These are phyloP conservation scores for Ogataea hybrid DNA, from an alignment of 1,139 yeast species.

Conservation along the genomic window DNA sequence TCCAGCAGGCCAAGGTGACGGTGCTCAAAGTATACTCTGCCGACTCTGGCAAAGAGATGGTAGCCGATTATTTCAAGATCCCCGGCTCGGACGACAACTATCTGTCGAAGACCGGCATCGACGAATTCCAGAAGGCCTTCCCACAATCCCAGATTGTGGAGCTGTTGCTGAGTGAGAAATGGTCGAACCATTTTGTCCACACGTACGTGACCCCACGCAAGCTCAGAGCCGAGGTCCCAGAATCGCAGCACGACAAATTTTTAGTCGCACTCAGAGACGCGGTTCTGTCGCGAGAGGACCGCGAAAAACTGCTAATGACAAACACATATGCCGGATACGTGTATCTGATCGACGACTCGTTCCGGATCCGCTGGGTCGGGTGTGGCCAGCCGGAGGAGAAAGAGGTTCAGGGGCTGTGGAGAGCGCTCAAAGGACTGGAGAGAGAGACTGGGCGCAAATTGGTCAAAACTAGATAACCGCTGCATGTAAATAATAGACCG, in stretches of 20 bases:
- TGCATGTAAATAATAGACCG: conserved; percentile 5
- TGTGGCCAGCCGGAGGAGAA: conserved; percentile 72
- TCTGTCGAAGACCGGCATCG: conserved; percentile 36
- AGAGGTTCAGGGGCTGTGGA: conserved; percentile 67
- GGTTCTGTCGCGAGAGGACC: conserved; percentile 52
- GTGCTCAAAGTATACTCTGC: conserved; percentile 67
- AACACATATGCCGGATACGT: conserved; percentile 84
- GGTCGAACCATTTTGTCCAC: conserved; percentile 63
- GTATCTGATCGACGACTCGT: conserved; percentile 69
- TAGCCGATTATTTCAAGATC: conserved; percentile 55
- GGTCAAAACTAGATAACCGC: conserved; percentile 15
- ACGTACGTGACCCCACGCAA: conserved; percentile 37
- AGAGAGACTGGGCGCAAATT: conserved; percentile 24
- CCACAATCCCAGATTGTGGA: conserved; percentile 71
- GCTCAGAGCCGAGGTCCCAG: conserved; percentile 34
- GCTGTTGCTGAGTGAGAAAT: conserved; percentile 69
- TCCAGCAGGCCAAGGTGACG: conserved; percentile 52
- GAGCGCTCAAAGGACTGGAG: conserved; percentile 54
- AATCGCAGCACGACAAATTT: conserved; percentile 54
- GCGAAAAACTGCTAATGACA: conserved; percentile 62
- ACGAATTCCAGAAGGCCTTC: conserved; percentile 33
- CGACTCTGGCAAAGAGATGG: conserved; percentile 69
- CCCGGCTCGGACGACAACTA: conserved; percentile 39
- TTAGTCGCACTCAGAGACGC: conserved; percentile 63
- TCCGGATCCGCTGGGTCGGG: conserved; percentile 88